These are phyloP conservation scores for Solanum aculeatissimum DNA, from an alignment of 305 asterid species.

Conservation along the genomic window DNA sequence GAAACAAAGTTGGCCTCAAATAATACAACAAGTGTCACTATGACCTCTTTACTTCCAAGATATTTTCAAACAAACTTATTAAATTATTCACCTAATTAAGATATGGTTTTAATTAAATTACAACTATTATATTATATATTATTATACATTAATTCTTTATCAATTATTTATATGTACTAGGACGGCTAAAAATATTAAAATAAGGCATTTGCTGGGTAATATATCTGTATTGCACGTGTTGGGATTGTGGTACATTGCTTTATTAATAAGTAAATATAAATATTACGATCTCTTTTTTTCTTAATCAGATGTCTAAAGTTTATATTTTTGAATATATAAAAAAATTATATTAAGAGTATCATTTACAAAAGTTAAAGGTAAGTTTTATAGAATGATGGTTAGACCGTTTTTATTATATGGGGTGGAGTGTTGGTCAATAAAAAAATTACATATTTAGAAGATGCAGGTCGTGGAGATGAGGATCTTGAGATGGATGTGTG, in stretches of 20 bases:
- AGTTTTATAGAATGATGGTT: too few relatives aligned
- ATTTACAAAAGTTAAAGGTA: too few relatives aligned
- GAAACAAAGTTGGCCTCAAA: neutral
- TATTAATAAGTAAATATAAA: neutral
- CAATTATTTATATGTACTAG: neutral
- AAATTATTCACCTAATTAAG: neutral
- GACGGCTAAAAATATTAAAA: neutral
- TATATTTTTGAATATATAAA: too few relatives aligned
- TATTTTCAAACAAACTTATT: neutral
- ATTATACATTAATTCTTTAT: neutral
- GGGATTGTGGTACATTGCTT: neutral
- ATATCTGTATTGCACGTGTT: slow-evolving; percentile 1
- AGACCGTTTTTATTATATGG: too few relatives aligned
- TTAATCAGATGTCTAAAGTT: neutral
- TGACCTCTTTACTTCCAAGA: neutral
- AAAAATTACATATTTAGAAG: too few relatives aligned
- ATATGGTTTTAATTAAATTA: neutral
- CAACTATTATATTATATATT: neutral
- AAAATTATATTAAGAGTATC: too few relatives aligned
- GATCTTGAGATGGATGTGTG: too few relatives aligned
- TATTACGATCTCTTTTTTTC: neutral
- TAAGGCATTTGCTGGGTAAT: neutral
- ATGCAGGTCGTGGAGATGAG: too few relatives aligned
- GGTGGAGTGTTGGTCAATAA: too few relatives aligned
- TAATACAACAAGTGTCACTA: neutral